Evolutionary conservation across 768 basidiomycete genomes (phyloP), one percentile per base, ranked within the genome.

Genomic region (Thelephora aurantiotincta): DNA sequence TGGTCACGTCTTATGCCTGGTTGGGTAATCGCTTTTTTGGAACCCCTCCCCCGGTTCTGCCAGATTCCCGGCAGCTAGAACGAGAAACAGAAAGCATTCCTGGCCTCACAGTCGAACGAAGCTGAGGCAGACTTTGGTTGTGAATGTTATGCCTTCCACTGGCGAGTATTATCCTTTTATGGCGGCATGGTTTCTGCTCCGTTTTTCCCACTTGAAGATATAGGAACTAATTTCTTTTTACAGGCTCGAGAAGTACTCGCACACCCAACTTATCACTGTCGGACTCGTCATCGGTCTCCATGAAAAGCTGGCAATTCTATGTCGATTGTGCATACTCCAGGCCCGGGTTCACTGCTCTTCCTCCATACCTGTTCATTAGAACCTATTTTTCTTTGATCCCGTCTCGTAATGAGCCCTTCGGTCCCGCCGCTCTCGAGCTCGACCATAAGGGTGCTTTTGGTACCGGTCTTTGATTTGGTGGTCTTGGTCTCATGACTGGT

Each of bases 341-440:
- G 61, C 92, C 92, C 20, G 92, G 94, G 67, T 96, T 94, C 65
- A 96, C 92, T 12, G 83, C 87, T 1, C 68, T 96, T 20, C 92
- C 92, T 1, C 90, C 92, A 0, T 96, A 87, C 63, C 66, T 94
- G 48, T 96, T 96, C 70, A 83, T 82, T 54, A 91, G 92, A 56
- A 91, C 92, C 35, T 92, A 96, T 62, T 96, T 96, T 53, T 92
- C 92, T 23, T 65, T 96, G 50, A 96, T 96, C 55, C 92, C 92
- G 11, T 94, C 92, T 46, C 83, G 92, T 63, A 92, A 96, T 59
- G 92, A 96, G 58, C 92, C 92, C 2, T 96, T 96, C 65, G 92
- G 92, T 67, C 68, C 94, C 41, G 91, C 94, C 23, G 91, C 92
- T 46, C 92, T 96, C 54, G 92, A 94, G 61, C 94, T 96, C 65